These are phyloP conservation scores for Pseudozyma flocculosa DNA, from an alignment of 1,284 basidiomycete genomes.

Conservation along the genomic window DNA sequence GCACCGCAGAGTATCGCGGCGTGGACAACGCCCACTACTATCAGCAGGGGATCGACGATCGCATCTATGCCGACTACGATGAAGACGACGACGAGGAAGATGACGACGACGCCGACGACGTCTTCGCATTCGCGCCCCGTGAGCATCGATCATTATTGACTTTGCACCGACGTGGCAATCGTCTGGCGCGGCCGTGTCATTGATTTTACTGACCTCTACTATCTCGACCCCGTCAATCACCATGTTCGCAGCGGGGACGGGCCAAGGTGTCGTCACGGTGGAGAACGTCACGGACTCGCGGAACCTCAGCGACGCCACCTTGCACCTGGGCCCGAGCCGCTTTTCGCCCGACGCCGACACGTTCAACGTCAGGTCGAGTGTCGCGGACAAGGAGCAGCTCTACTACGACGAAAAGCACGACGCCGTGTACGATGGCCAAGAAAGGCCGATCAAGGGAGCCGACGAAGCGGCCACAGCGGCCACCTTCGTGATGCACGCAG, in stretches of 20 bases:
- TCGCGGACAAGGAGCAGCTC: not conserved
- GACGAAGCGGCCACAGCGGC: too few relatives aligned
- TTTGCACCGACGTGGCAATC: too few relatives aligned
- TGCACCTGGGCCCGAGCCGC: not conserved
- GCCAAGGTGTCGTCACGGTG: not conserved
- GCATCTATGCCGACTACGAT: too few relatives aligned
- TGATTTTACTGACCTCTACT: too few relatives aligned
- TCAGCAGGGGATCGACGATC: not conserved
- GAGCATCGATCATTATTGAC: not conserved
- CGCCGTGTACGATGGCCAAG: constrained; percentile 14
- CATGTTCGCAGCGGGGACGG: not conserved
- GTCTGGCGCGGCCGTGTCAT: too few relatives aligned
- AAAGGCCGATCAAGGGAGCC: constrained; percentile 6
- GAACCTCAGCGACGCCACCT: not conserved
- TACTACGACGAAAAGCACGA: constrained; percentile 23
- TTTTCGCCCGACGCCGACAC: not conserved
- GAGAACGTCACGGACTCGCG: not conserved
- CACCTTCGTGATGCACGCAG: too few relatives aligned
- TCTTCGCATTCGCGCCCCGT: not conserved
- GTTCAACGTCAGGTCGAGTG: not conserved
- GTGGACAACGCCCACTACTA: not conserved
- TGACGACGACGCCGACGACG: not conserved
- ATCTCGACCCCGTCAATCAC: too few relatives aligned
- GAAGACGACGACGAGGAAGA: not conserved
- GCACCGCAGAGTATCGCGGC: too few relatives aligned